phyloP scores from a whole-genome alignment of 2,329 filamentous ascomycete genomes.

The Trichoderma asperellum region DNA sequence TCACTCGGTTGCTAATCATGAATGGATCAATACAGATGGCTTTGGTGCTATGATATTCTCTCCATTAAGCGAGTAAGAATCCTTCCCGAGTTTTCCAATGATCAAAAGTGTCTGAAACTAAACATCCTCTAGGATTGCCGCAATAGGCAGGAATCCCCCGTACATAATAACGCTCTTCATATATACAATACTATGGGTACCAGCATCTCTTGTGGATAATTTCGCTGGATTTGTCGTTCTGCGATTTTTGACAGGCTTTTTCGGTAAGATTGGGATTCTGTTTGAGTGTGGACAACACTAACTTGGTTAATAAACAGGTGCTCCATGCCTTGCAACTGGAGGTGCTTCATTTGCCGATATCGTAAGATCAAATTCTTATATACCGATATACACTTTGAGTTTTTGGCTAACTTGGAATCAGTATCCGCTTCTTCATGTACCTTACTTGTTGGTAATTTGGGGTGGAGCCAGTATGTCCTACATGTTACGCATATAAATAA shows the following conservation, averaged over 20 bases:
- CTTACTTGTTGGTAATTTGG: not conserved
- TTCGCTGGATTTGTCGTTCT: not conserved
- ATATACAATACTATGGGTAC: not conserved
- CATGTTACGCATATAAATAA: not conserved
- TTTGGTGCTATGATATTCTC: not conserved
- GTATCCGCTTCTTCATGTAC: not conserved
- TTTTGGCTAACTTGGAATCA: not conserved
- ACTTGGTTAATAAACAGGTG: not conserved
- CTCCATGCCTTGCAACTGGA: not conserved
- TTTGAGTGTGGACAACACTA: not conserved
- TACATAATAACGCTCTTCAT: not conserved
- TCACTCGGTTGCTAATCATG: not conserved
- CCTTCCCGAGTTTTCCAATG: not conserved
- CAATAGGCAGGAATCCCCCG: not conserved
- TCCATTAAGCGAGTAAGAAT: not conserved
- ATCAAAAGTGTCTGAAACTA: not conserved
- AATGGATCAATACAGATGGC: not conserved
- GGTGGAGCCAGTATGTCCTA: not conserved
- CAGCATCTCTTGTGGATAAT: not conserved
- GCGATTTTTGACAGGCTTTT: not conserved
- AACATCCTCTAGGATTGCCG: not conserved
- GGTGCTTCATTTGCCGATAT: not conserved
- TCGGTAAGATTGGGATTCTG: not conserved
- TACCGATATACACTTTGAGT: not conserved
- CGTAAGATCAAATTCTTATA: not conserved